Percentiles rank a stretch among this genome's conserved stretches.
Conservation (phyloP, 2,329 filamentous ascomycete species). For the Fusarium transvaalense region DNA sequence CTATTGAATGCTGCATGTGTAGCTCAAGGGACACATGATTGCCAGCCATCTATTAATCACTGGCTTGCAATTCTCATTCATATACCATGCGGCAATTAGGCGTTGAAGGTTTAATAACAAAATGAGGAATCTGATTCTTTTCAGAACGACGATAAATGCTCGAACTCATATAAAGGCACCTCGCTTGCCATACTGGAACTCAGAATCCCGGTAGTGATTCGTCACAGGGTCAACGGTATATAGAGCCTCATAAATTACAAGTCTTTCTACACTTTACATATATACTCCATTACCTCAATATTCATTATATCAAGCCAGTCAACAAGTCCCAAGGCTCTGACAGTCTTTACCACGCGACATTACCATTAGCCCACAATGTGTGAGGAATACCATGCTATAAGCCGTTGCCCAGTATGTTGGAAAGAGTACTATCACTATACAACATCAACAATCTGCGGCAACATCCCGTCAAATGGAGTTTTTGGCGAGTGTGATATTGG, state of each 20-base stretch:
- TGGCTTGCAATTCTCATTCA: rapidly evolving
- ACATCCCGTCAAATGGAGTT: rapidly evolving
- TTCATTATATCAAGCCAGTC: no score
- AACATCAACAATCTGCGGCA: rapidly evolving
- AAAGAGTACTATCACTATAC: not conserved
- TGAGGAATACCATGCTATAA: no score
- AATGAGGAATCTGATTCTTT: no score
- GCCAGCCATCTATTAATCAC: rapidly evolving
- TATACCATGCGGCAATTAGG: not conserved
- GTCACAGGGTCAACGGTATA: not conserved
- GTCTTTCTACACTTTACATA: rapidly evolving
- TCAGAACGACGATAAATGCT: no score
- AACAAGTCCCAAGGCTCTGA: not conserved
- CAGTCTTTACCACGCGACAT: not conserved
- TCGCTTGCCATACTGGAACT: rapidly evolving
- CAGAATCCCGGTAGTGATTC: not conserved
- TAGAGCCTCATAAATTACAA: not conserved
- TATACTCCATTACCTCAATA: not conserved
- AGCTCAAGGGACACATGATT: no score
- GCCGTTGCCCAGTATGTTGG: not conserved
- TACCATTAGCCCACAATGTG: not conserved
- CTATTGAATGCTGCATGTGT: no score
- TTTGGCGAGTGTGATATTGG: not conserved
- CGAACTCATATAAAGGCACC: no score
- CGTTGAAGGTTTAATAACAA: no score